Base-by-base conservation (phyloP, 2,329 filamentous ascomycete genomes). In the Ophiostoma montium region DNA sequence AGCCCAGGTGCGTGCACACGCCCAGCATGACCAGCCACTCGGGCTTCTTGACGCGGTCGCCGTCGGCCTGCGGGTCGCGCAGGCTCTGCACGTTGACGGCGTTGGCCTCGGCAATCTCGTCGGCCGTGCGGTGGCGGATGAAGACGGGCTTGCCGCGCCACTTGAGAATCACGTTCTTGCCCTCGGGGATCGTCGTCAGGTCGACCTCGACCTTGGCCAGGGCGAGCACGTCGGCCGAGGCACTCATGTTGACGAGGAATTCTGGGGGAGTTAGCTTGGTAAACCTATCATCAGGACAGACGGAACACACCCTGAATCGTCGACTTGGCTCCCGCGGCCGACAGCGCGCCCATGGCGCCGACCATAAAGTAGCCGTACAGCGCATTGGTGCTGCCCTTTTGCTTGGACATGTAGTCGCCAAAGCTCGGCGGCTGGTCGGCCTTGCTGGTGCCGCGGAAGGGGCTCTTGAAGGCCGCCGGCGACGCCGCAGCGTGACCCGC, bases 111-210 rank as follows among this genome's bases (percentile, higher is more conserved):
- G 88, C 80, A 72, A 98, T 96, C 75, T 98, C 92, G 63, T 77
- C 75, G 62, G 80, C 71, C 61, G 92, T 98, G 65, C 92, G 87
- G 83, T 98, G 92, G 69, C 92, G 89, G 80, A 98, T 88, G 77
- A 98, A 98, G 68, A 98, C 88, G 68, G 92, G 92, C 85, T 98
- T 98, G 68, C 92, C 92, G 76, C 92, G 86, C 92, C 92, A 98
- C 76, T 98, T 98, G 78, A 98, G 94, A 69, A 98, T 94, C 67
- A 98, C 92, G 75, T 98, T 98, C 85, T 96, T 98, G 78, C 92
- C 92, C 76, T 96, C 90, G 55, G 92, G 92, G 62, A 98, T 96
- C 57, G 86, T 69, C 62, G 75, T 75, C 58, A 98, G 84, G 69
- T 95, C 87, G 60, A 98, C 84, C 75, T 98, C 92, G 60, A 98